A percentile compares a stretch with the other conserved stretches of the same genome.
Evolutionary conservation across 148 eudicot genomes (phyloP).

Genomic region (Amaranthus palmeri): DNA sequence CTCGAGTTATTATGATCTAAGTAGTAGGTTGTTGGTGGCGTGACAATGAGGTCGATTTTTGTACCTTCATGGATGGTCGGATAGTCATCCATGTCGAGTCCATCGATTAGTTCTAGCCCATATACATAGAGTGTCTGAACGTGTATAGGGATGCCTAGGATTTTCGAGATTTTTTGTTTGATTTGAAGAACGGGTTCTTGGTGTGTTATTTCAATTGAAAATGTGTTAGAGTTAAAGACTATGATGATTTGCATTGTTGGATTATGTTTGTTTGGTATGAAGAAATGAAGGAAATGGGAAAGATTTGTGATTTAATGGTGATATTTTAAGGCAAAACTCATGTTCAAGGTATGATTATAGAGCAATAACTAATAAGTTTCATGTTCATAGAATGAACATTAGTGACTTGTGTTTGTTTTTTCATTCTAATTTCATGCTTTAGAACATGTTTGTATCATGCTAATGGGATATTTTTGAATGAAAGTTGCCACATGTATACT

Average conservation of each 20-base stretch:
- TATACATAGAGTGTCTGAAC: constrained; percentile 56
- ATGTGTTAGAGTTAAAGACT: constrained; percentile 33
- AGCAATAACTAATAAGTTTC: constrained; percentile 13
- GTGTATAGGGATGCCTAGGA: constrained; percentile 41
- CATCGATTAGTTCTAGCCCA: constrained; percentile 72
- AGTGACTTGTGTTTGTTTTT: constrained; percentile 23
- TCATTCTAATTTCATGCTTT: constrained; percentile 35
- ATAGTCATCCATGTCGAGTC: constrained; percentile 69
- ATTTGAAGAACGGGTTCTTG: constrained; percentile 62
- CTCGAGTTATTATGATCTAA: not conserved
- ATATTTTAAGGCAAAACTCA: not conserved
- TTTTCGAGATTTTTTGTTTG: constrained; percentile 50
- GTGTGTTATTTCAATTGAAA: constrained; percentile 44
- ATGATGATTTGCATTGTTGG: constrained; percentile 56
- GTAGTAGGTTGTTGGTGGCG: constrained; percentile 6
- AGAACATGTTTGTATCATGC: constrained; percentile 17
- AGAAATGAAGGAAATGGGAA: not conserved
- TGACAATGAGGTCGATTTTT: constrained; percentile 45
- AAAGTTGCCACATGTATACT: not conserved
- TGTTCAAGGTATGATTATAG: constrained; percentile 5
- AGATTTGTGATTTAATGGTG: not conserved
- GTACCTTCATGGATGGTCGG: constrained; percentile 77
- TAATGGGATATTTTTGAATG: constrained; percentile 5
- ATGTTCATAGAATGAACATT: constrained; percentile 29
- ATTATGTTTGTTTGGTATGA: not conserved